Evolutionary conservation across 78 protist species (phyloP), one percentile per base, ranked within the genome.

Genomic region (Mastigamoeba balamuthi): DNA sequence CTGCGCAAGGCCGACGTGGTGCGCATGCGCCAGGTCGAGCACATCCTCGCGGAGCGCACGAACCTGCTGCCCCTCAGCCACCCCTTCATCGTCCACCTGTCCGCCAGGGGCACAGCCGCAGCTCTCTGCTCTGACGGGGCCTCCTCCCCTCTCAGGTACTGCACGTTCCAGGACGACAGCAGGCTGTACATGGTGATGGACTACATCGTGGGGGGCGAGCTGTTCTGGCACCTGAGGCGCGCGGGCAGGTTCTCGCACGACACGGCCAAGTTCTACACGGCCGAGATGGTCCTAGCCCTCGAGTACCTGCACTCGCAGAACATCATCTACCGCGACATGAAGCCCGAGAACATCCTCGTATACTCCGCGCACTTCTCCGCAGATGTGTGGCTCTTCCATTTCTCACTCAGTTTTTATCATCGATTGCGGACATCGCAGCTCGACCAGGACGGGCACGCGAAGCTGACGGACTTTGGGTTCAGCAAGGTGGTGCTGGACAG

Each of bases 321-420:
- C 68, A 81, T 85, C 9, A 75, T 86, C 29, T 81, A 78, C 65
- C 74, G 93, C 37, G 93, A 88, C 43, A 48, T 88, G 41, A 88
- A 88, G 75, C 92, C 90, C 17, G 92, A 88, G 58, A 88, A 88
- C 66, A 30, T 88, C 0, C 73, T 88, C n/a, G n/a, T n/a, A n/a
- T n/a, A n/a, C n/a, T n/a, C n/a, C n/a, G 7, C 6, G 58, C 17
- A 48, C 58, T 17, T 48, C 17, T 48, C 17, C 17, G 17, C 17
- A 48, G 17, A 48, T 17, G 17, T 25, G 35, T 17, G 58, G 17
- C 17, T 25, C 17, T 17, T 17, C 58, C 58, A 17, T 48, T 48
- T 48, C 17, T 17, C 17, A 48, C 58, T 48, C 58, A 48, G 17
- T 48, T 25, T 48, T 48, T 17, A n/a, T n/a, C n/a, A n/a, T n/a